Evolutionary conservation across 768 basidiomycete species (phyloP).

Genomic region (Lactarius akahatsu): DNA sequence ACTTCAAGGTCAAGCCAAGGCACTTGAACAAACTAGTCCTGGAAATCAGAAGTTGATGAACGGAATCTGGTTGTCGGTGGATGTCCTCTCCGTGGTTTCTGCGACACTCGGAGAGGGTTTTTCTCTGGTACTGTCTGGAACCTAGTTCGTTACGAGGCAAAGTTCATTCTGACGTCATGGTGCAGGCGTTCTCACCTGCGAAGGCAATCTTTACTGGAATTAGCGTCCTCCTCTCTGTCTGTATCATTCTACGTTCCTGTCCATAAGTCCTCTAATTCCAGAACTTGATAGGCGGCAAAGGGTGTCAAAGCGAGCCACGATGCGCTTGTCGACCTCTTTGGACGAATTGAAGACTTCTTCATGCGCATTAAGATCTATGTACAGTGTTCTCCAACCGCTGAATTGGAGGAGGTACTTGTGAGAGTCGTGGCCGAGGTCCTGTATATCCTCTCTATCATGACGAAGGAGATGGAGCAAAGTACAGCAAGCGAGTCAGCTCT

Average conservation of each 20-base stretch:
- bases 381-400: not conserved
- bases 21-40: not conserved
- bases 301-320: not conserved
- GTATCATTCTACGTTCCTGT: too few relatives aligned
- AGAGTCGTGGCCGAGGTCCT: not conserved
- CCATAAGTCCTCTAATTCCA: too few relatives aligned
- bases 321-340: not conserved
- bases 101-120: too few relatives aligned
- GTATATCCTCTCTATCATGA: not conserved
- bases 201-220: not conserved
- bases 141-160: not conserved
- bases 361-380: not conserved
- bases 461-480: not conserved
- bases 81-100: constrained; percentile 2
- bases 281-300: not conserved
- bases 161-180: not conserved
- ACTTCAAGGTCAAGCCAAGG: not conserved
- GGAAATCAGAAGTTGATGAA: not conserved
- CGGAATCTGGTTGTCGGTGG: not conserved
- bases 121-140: not conserved
- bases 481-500: not conserved
- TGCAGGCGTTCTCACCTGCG: constrained; percentile 6
- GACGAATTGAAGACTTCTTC: not conserved
- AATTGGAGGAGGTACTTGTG: not conserved
- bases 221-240: not conserved